Base-by-base conservation (phyloP, 2,329 filamentous ascomycete species). In the Penicillium fuscoglaucum region DNA sequence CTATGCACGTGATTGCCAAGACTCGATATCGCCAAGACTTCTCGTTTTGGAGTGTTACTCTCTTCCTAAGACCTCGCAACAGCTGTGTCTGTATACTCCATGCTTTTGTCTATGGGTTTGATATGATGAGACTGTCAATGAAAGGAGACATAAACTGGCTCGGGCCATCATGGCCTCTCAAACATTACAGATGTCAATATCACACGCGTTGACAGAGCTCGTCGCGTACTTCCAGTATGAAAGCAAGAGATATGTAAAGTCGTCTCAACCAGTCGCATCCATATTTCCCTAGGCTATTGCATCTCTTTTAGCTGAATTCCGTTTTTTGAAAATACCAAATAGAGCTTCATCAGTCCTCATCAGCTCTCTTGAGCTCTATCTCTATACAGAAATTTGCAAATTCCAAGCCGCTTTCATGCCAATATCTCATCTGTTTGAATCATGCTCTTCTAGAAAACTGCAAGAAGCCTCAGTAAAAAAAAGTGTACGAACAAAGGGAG, bases 371-470 rank as follows among this genome's bases (percentile, higher is more conserved):
- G n/a, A 39, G n/a, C 15, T 52, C n/a, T 39, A 19, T 45, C 33
- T 51, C 21, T 28, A 46, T 39, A 53, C 17, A 29, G 13, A 33
- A 43, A 35, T 29, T 7, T 24, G n/a, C 28, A 28, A 19, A 37
- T 35, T 28, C 6, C 28, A 43, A 24, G 10, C 45, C 7, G 17
- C 37, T 33, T 10, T 19, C 28, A 48, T 17, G 4, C n/a, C 19
- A 52, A 52, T 41, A 24, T 37, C 19, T 29, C 28, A 44, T 57
- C 44, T 24, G n/a, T 43, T 31, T 54, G 28, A 54, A 28, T 24
- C 12, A 41, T 48, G 15, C 21, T 47, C 17, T 46, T 29, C 13
- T 35, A 43, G 21, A 48, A 47, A n/a, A 26, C 43, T 9, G 15
- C 17, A 37, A 37, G 29, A 41, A 37, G 9, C 12, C n/a, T 4